phyloP scores from a whole-genome alignment of 495 filamentous ascomycete species.

The Penicillium turbatum region DNA sequence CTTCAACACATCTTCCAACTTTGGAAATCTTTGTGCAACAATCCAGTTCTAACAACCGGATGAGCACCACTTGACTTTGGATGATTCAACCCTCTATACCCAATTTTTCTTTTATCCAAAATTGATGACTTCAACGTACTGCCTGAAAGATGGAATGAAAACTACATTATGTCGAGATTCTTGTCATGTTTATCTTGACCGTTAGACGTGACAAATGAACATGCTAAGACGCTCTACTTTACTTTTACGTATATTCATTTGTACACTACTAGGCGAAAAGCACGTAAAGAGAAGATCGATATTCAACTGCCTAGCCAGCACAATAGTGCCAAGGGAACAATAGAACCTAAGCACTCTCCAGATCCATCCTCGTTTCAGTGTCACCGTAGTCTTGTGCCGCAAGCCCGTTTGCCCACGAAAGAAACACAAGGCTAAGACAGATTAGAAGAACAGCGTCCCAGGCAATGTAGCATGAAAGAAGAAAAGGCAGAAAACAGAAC shows the following conservation, averaged over 20 bases:
- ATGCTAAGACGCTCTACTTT: background rate
- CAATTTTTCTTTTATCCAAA: conserved; percentile 18
- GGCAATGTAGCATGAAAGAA: conserved; percentile 9
- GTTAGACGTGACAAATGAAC: background rate
- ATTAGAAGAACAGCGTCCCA: background rate
- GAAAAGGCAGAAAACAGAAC: conserved; percentile 9
- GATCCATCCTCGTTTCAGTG: background rate
- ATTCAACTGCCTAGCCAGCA: background rate
- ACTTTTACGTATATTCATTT: background rate
- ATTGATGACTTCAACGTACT: conserved; percentile 32
- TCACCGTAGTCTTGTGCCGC: background rate
- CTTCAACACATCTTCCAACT: conserved; percentile 21
- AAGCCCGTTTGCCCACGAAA: background rate
- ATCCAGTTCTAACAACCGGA: conserved; percentile 9
- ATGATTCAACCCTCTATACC: conserved; percentile 52
- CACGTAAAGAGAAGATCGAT: background rate
- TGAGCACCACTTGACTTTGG: conserved; percentile 26
- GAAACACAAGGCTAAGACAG: background rate
- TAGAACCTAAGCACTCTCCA: background rate
- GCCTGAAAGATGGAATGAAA: conserved; percentile 25
- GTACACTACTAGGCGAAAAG: background rate
- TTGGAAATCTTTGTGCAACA: conserved; percentile 17
- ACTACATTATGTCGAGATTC: background rate
- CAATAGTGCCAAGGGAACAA: background rate
- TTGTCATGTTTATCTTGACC: background rate